phyloP scores from a whole-genome alignment of 2,329 filamentous ascomycete genomes.

The Berkeleyomyces rouxiae region DNA sequence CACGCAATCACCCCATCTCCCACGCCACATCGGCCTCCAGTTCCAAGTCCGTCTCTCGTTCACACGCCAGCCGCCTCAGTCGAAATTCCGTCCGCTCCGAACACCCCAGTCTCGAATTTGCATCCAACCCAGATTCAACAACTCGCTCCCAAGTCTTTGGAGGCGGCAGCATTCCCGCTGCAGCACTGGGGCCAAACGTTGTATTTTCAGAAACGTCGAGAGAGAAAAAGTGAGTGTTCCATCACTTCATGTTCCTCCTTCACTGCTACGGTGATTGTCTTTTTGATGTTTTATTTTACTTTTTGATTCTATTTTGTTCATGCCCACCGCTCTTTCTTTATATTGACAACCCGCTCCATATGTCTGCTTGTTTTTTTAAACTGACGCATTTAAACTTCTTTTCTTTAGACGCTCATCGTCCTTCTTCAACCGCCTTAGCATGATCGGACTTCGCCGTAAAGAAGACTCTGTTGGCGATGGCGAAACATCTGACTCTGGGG shows the following conservation, averaged over 20 bases:
- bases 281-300: neutral
- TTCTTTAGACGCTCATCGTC: conserved; percentile 63
- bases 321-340: neutral
- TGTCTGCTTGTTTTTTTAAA: neutral
- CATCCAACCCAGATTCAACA: neutral
- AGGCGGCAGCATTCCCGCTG: neutral
- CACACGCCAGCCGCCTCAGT: neutral
- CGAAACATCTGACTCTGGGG: conserved; percentile 61
- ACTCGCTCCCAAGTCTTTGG: neutral
- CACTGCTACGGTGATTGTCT: neutral
- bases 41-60: neutral
- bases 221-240: neutral
- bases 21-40: neutral
- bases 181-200: neutral
- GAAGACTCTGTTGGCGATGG: conserved; percentile 33
- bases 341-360: neutral
- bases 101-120: neutral
- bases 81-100: neutral
- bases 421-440: conserved; percentile 66
- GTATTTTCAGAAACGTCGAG: neutral
- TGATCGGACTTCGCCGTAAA: conserved; percentile 29
- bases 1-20: neutral
- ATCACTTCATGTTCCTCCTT: no score
- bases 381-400: neutral
- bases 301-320: neutral